These are phyloP conservation scores for Caloboletus firmus DNA, from an alignment of 1,284 basidiomycete genomes.

Conservation along the genomic window DNA sequence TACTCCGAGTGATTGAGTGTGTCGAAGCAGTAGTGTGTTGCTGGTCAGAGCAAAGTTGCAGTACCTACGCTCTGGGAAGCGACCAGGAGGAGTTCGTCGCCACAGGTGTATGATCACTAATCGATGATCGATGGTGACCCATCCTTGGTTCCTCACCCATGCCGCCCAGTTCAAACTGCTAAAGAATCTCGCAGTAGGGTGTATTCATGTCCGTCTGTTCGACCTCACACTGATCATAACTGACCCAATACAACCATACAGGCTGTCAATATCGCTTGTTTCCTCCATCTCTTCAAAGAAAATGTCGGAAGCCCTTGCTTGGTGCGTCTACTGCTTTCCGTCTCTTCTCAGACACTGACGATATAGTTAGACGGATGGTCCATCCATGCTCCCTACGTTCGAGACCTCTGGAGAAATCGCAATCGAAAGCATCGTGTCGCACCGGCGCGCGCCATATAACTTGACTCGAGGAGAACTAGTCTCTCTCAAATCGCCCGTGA, in stretches of 20 bases:
- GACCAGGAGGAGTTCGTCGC: neutral
- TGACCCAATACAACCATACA: constrained; percentile 24
- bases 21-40: neutral
- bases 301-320: constrained; percentile 56
- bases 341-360: neutral
- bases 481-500: constrained; percentile 72
- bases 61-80: neutral
- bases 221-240: neutral
- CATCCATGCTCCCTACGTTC: constrained; percentile 90
- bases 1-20: neutral
- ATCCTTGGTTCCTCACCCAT: constrained; percentile 15
- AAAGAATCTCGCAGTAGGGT: constrained; percentile 26
- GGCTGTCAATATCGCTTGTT: constrained; percentile 53
- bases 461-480: constrained; percentile 81
- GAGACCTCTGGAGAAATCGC: constrained; percentile 58
- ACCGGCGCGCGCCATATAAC: constrained; percentile 51
- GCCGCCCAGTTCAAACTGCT: constrained; percentile 12
- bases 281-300: constrained; percentile 57
- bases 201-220: constrained; percentile 27
- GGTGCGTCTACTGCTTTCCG: constrained; percentile 37
- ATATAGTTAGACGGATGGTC: constrained; percentile 55
- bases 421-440: constrained; percentile 61
- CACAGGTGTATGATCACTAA: neutral
- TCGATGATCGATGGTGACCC: constrained; percentile 3
- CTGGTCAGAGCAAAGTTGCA: neutral